phyloP scores from a whole-genome alignment of 2,329 filamentous ascomycete genomes.

The Monilinia polystroma region DNA sequence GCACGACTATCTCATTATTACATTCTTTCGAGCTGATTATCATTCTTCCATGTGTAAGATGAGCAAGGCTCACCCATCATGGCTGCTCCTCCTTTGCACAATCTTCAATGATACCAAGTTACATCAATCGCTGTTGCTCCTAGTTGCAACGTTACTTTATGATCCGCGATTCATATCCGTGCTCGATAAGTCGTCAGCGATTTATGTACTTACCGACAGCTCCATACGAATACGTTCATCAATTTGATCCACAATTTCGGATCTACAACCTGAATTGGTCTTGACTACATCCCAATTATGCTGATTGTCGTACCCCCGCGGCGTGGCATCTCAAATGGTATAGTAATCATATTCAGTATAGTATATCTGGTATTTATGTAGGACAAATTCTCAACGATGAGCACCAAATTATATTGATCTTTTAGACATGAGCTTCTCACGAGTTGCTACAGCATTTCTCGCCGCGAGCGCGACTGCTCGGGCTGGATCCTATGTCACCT shows the following conservation, averaged over 20 bases:
- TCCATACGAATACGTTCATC: background rate
- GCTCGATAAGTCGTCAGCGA: background rate
- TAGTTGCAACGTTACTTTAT: background rate
- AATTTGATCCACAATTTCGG: slow-evolving; percentile 8
- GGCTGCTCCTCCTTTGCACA: background rate
- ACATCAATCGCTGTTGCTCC: background rate
- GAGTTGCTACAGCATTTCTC: slow-evolving; percentile 3
- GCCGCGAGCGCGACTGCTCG: background rate
- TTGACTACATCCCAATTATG: slow-evolving; percentile 1
- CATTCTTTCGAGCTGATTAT: background rate
- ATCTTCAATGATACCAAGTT: background rate
- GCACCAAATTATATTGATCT: background rate
- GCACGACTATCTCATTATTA: background rate
- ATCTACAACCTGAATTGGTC: slow-evolving; percentile 1
- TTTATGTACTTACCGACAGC: slow-evolving; percentile 8
- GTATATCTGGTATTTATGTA: background rate
- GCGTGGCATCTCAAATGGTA: background rate
- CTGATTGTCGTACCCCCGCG: background rate
- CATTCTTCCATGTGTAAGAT: no score
- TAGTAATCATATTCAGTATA: no score
- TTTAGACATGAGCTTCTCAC: background rate
- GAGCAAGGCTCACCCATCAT: background rate
- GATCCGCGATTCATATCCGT: background rate
- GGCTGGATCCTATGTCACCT: slow-evolving; percentile 27
- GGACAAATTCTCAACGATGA: no score